Evolutionary conservation across 2,329 filamentous ascomycete genomes (phyloP).

Genomic region (Aspergillus transmontanensis): DNA sequence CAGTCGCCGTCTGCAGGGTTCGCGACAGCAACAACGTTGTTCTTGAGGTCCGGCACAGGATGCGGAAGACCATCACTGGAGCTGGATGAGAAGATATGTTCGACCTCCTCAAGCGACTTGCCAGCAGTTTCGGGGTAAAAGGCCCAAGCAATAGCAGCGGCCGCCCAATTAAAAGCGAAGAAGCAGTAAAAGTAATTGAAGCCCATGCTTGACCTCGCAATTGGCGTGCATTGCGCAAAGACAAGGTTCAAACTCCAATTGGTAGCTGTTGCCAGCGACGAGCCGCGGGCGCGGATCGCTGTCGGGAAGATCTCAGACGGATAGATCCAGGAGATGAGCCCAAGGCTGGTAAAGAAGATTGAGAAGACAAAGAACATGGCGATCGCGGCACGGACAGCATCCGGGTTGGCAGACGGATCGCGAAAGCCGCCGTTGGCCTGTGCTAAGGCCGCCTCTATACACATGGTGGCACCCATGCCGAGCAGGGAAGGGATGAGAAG

Average conservation of each 20-base stretch:
- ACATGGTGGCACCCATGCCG: constrained; percentile 45
- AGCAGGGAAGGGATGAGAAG: constrained; percentile 49
- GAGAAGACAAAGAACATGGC: constrained; percentile 53
- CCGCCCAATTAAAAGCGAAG: constrained; percentile 52
- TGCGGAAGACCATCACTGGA: not conserved
- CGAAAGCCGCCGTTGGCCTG: constrained; percentile 37
- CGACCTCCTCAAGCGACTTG: constrained; percentile 34
- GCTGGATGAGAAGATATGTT: constrained; percentile 27
- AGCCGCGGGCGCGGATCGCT: constrained; percentile 45
- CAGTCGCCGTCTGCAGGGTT: not conserved
- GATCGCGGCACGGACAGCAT: constrained; percentile 48
- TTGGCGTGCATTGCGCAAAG: constrained; percentile 54
- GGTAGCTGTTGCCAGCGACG: constrained; percentile 48
- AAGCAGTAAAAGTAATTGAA: constrained; percentile 56
- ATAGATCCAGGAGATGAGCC: constrained; percentile 52
- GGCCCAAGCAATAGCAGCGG: constrained; percentile 37
- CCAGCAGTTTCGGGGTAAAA: constrained; percentile 38
- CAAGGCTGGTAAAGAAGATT: constrained; percentile 48
- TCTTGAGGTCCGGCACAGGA: not conserved
- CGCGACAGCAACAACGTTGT: not conserved
- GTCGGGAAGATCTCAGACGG: constrained; percentile 52
- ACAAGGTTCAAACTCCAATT: constrained; percentile 52
- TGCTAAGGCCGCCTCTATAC: constrained; percentile 45
- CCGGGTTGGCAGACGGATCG: constrained; percentile 29
- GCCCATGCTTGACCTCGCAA: constrained; percentile 44